Conservation (phyloP, 352 stramenopile genomes). For the Nothophytophthora sp. region DNA sequence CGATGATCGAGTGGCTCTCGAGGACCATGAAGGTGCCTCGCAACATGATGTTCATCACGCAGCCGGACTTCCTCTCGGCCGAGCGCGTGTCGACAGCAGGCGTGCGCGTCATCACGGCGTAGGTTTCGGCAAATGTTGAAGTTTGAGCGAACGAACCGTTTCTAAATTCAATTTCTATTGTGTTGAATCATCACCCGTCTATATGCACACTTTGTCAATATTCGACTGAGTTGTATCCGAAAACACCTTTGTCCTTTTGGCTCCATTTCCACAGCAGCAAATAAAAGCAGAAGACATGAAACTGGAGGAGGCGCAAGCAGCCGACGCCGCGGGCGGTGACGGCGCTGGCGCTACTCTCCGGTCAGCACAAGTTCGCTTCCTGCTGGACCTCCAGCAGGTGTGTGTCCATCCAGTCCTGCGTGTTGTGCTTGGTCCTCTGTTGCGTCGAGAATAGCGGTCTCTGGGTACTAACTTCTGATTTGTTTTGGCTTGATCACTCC, state of each 20-base stretch:
- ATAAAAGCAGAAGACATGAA: too few species aligned
- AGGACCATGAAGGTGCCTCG: conserved; percentile 62
- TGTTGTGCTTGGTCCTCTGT: neutral
- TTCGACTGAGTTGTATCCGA: too few species aligned
- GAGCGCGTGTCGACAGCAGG: conserved; percentile 79
- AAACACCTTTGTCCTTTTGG: too few species aligned
- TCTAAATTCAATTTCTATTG: too few species aligned
- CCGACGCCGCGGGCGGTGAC: neutral
- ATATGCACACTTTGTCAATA: too few species aligned
- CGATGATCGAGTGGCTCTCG: conserved; percentile 76
- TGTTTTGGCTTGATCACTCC: too few species aligned
- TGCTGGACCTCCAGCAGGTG: conserved; percentile 20
- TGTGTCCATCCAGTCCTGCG: too few species aligned
- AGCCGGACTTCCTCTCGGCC: conserved; percentile 55
- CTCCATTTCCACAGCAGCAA: too few species aligned
- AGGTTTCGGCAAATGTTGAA: conserved; percentile 1
- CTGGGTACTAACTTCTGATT: neutral
- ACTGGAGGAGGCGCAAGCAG: conserved; percentile 9
- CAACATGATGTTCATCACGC: conserved; percentile 92
- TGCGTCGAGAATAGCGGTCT: neutral
- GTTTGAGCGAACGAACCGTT: too few species aligned
- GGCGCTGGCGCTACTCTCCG: neutral
- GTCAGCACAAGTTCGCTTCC: conserved; percentile 8
- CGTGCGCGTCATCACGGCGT: conserved; percentile 82
- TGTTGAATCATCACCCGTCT: too few species aligned